These are phyloP conservation scores for Megacollybia marginata DNA, from an alignment of 768 basidiomycete genomes.

Conservation along the genomic window DNA sequence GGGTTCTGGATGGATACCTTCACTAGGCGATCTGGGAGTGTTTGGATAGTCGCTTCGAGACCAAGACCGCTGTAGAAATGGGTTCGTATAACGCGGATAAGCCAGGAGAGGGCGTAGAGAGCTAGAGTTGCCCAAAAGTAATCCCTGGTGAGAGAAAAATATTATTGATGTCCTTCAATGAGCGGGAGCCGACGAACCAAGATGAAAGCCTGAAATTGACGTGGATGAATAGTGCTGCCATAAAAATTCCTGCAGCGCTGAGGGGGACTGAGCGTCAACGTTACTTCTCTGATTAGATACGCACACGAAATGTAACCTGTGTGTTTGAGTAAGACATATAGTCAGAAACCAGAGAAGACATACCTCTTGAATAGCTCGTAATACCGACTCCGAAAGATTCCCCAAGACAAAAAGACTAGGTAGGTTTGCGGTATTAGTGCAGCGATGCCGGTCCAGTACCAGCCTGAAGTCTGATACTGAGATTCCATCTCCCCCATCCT, in stretches of 20 bases:
- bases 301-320: conserved; percentile 16
- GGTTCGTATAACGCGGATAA: conserved; percentile 18
- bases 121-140: conserved; percentile 25
- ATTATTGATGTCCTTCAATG: not conserved
- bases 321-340: not conserved
- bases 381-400: conserved; percentile 20
- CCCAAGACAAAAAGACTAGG: conserved; percentile 22
- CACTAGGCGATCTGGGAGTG: conserved; percentile 18
- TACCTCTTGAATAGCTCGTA: conserved; percentile 28
- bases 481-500: conserved; percentile 15
- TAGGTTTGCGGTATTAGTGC: conserved; percentile 26
- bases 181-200: conserved; percentile 12
- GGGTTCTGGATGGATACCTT: conserved; percentile 14
- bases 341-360: not conserved
- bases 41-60: conserved; percentile 15
- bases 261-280: not conserved
- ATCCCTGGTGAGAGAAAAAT: conserved; percentile 10
- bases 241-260: conserved; percentile 24
- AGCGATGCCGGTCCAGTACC: conserved; percentile 25
- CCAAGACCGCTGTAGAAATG: conserved; percentile 14
- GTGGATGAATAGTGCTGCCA: conserved; percentile 25
- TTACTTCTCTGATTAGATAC: not conserved
- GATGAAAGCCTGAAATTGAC: conserved; percentile 21
- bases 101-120: conserved; percentile 20
- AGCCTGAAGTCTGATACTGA: conserved; percentile 11